Base-by-base conservation (phyloP, 1,284 basidiomycete genomes). In the Sporisorium graminicola region DNA sequence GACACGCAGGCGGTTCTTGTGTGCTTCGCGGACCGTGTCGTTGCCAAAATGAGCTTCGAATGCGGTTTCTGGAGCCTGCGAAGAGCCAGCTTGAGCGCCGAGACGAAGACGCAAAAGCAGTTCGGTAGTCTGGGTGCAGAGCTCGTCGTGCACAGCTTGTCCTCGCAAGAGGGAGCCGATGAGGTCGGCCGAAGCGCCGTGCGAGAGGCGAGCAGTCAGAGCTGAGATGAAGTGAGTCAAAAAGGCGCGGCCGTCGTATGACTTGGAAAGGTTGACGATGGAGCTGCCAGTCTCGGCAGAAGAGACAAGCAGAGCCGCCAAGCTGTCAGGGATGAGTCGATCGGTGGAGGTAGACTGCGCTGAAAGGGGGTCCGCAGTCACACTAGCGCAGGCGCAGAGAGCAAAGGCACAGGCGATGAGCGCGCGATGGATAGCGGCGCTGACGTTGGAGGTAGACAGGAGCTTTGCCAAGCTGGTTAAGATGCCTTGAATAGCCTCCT, bases 211-310 rank as follows among this genome's bases (percentile, higher is more conserved):
- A 37, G 57, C 73, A 16, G 42, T 57, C 13, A 81, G 62, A 8
- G 75, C 68, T 1, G 72, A 65, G 12, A 79, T 54, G 20, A 81
- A 64, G 42, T 81, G 69, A 5, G 59, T 40, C 8, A 73, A 51
- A 50, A 82, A 82, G n/a, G 74, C 63, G n/a, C 56, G 58, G 24
- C 73, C 65, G 40, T 81, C 76, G 62, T 77, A 75, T 12, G 46
- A 40, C 33, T 65, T 64, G 40, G 65, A 53, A 9, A 79, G 69
- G 14, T 63, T 51, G 16, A 13, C 10, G 47, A 79, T 54, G 4
- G 60, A 58, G 35, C 46, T 59, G 20, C 22, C 57, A 2, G 74
- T 62, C 20, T 77, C 72, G 3, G 65, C 35, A 22, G 73, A 71
- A 5, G 58, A 29, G 10, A 71, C 67, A 18, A 82, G 63, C 20